A percentile compares a stretch with the other conserved stretches of the same genome.
phyloP scores from a whole-genome alignment of 192 early-diverging fungal species.

The Coemansia sp. region DNA sequence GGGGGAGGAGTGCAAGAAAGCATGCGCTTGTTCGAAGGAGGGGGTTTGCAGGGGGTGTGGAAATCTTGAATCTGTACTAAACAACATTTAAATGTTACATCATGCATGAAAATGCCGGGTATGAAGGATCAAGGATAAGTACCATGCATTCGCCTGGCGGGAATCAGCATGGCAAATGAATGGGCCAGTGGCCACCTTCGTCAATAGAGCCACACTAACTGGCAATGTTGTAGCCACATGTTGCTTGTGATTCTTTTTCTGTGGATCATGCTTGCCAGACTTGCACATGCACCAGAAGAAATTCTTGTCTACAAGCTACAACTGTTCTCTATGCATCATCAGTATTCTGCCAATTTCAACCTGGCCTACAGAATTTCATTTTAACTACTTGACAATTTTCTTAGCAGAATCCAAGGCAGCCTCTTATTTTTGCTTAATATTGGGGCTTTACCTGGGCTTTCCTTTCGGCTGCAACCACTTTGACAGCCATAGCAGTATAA shows the following conservation, averaged over 20 bases:
- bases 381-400: not conserved
- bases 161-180: not conserved
- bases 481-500: conserved; percentile 6
- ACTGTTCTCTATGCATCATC: not conserved
- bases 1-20: too few species aligned
- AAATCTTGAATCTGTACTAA: conserved; percentile 4
- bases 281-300: not conserved
- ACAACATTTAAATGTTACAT: not conserved
- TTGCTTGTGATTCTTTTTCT: conserved; percentile 10
- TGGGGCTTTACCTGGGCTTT: not conserved
- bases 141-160: not conserved
- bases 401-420: conserved; percentile 1
- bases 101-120: not conserved
- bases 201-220: conserved; percentile 32
- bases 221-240: conserved; percentile 18
- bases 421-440: conserved; percentile 6
- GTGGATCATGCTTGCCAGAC: not conserved
- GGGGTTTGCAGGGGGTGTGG: too few species aligned
- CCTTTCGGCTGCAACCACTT: not conserved
- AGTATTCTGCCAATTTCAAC: not conserved
- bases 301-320: not conserved
- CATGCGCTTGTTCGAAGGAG: too few species aligned
- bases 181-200: conserved; percentile 15
- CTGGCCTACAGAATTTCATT: not conserved
- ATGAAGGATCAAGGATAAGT: not conserved